These are phyloP conservation scores for Colletotrichum spaethianum DNA, from an alignment of 2,329 filamentous ascomycete genomes.

Conservation along the genomic window DNA sequence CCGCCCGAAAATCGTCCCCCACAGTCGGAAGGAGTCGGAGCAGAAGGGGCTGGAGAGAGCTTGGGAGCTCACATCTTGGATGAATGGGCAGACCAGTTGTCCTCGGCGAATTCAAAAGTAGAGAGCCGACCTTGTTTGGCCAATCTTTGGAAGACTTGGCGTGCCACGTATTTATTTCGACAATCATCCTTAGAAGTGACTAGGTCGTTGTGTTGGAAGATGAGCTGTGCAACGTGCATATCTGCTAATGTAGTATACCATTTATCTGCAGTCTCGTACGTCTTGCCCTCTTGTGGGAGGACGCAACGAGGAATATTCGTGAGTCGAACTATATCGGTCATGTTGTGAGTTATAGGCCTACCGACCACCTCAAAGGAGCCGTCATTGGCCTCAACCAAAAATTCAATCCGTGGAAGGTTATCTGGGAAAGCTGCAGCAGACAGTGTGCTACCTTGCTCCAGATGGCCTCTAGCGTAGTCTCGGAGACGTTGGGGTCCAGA, in stretches of 20 bases:
- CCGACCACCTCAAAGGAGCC: conserved; percentile 47
- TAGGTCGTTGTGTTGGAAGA: conserved; percentile 55
- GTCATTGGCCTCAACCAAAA: conserved; percentile 49
- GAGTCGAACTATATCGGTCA: conserved; percentile 55
- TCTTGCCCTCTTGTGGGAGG: conserved; percentile 44
- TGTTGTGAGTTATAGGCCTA: conserved; percentile 58
- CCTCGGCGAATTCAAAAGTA: conserved; percentile 23
- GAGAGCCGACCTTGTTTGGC: conserved; percentile 11
- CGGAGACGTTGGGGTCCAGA: conserved; percentile 43
- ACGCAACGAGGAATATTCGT: conserved; percentile 45
- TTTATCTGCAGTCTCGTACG: conserved; percentile 49
- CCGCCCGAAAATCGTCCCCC: conserved; percentile 51
- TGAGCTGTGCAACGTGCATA: conserved; percentile 52
- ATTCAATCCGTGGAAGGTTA: conserved; percentile 56
- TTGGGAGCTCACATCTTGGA: not conserved
- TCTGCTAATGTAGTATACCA: conserved; percentile 56
- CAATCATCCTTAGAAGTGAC: conserved; percentile 51
- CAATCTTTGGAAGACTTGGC: conserved; percentile 23
- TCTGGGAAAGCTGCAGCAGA: conserved; percentile 54
- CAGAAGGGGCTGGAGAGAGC: too few species aligned
- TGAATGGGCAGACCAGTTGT: conserved; percentile 15
- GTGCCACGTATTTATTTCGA: conserved; percentile 51
- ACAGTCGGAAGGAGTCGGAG: conserved; percentile 46
- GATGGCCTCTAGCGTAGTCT: conserved; percentile 49
- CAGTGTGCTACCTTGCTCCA: conserved; percentile 56